Evolutionary conservation across 2,329 filamentous ascomycete species (phyloP).

Genomic region (Trichoderma endophyticum): DNA sequence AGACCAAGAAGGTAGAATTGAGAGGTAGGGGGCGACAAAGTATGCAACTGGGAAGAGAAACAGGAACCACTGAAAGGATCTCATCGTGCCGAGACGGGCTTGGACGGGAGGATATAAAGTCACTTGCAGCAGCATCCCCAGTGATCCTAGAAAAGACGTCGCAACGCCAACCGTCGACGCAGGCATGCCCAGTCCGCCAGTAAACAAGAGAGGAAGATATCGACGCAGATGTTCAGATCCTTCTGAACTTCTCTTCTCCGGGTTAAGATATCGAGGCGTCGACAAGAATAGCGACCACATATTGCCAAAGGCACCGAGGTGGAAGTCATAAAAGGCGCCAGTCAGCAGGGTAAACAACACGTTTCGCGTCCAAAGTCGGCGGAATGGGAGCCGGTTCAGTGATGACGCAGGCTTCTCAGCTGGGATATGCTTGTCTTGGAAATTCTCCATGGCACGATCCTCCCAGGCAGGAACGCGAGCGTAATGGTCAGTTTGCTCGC

Average conservation of each 20-base stretch:
- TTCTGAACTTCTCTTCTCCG: slow-evolving; percentile 24
- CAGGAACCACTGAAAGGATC: slow-evolving; percentile 63
- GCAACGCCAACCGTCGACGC: slow-evolving; percentile 4
- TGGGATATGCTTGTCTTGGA: slow-evolving; percentile 19
- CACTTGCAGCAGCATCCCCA: slow-evolving; percentile 67
- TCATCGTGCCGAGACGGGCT: slow-evolving; percentile 61
- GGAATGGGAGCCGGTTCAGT: slow-evolving; percentile 34
- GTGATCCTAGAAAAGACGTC: slow-evolving; percentile 44
- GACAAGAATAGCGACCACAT: slow-evolving; percentile 69
- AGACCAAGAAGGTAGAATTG: slow-evolving; percentile 54
- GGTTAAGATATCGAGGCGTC: slow-evolving; percentile 48
- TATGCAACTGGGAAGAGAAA: slow-evolving; percentile 67
- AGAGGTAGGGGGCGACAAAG: slow-evolving; percentile 63
- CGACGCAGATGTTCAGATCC: slow-evolving; percentile 27
- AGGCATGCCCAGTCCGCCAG: slow-evolving; percentile 25
- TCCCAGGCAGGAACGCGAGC: neutral
- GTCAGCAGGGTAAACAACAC: slow-evolving; percentile 53
- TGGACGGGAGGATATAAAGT: slow-evolving; percentile 66
- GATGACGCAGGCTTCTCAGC: neutral
- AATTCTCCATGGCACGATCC: neutral
- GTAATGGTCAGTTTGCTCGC: slow-evolving; percentile 24
- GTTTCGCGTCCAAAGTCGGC: slow-evolving; percentile 46
- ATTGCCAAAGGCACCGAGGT: slow-evolving; percentile 66
- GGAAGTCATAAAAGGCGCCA: slow-evolving; percentile 68
- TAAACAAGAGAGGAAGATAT: slow-evolving; percentile 52